A percentile compares a stretch with the other conserved stretches of the same genome.
phyloP scores from a whole-genome alignment of 805 yeast species.

The Kluyveromyces dobzhanskii region DNA sequence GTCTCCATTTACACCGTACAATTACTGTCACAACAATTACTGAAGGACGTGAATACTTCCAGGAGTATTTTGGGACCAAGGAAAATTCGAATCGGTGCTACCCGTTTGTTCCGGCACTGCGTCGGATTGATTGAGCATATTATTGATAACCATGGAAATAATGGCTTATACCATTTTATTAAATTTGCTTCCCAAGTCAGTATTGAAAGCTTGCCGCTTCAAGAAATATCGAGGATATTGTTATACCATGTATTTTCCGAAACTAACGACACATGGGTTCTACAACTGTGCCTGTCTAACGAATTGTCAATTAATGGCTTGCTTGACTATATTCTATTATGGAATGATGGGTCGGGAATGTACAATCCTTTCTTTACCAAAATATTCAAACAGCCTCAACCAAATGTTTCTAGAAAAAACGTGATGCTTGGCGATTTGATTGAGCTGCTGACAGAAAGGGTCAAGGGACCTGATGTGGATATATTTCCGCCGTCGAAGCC shows the following conservation, averaged over 20 bases:
- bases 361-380: constrained; percentile 20
- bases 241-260: constrained; percentile 27
- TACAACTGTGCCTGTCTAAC: constrained; percentile 13
- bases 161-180: constrained; percentile 29
- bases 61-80: not conserved
- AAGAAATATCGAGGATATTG: constrained; percentile 22
- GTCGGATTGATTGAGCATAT: constrained; percentile 15
- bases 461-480: not conserved
- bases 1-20: constrained; percentile 16
- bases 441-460: constrained; percentile 13
- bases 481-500: not conserved
- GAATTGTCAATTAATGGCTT: constrained; percentile 20
- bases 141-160: constrained; percentile 27
- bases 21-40: constrained; percentile 16
- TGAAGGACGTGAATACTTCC: not conserved
- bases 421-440: constrained; percentile 10
- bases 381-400: constrained; percentile 15
- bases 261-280: constrained; percentile 5
- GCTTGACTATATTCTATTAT: constrained; percentile 17
- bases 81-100: not conserved
- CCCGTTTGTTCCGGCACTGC: not conserved
- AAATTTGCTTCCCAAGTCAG: constrained; percentile 30
- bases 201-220: constrained; percentile 29
- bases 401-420: constrained; percentile 8
- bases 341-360: constrained; percentile 30